A percentile compares a stretch with the other conserved stretches of the same genome.
Evolutionary conservation across 495 filamentous ascomycete species (phyloP).

Genomic region (Physcia stellaris): DNA sequence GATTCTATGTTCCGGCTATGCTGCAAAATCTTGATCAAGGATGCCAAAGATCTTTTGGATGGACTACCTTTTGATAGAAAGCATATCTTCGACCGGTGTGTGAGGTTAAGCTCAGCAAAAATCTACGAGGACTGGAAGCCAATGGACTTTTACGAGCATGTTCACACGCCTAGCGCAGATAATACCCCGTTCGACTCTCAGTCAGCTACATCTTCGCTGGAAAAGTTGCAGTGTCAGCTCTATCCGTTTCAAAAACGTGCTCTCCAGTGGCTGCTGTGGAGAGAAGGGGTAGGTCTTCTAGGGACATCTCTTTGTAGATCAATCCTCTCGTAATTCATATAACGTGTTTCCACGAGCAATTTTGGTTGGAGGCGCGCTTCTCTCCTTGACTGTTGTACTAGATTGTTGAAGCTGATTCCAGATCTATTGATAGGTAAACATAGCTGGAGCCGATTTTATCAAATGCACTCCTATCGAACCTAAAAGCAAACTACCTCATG

Average conservation of each 20-base stretch:
- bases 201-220: conserved; percentile 18
- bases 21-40: conserved; percentile 7
- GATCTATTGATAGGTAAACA: too few species aligned
- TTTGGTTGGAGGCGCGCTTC: background rate
- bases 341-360: background rate
- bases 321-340: conserved; percentile 9
- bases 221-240: conserved; percentile 33
- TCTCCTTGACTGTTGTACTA: too few species aligned
- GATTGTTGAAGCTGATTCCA: too few species aligned
- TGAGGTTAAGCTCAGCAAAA: background rate
- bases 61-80: conserved; percentile 4
- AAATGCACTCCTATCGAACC: background rate
- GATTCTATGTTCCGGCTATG: conserved; percentile 4
- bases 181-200: background rate
- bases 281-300: conserved; percentile 50
- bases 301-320: too few species aligned
- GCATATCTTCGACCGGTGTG: conserved; percentile 6
- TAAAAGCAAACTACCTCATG: conserved; percentile 6
- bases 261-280: conserved; percentile 52
- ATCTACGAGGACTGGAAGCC: conserved; percentile 26
- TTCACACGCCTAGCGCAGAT: conserved; percentile 38
- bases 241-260: conserved; percentile 63
- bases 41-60: conserved; percentile 7
- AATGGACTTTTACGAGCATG: conserved; percentile 51
- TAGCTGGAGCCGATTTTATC: too few species aligned